Base-by-base conservation (phyloP, 352 stramenopile genomes). In the Halophytophthora batemanensis region DNA sequence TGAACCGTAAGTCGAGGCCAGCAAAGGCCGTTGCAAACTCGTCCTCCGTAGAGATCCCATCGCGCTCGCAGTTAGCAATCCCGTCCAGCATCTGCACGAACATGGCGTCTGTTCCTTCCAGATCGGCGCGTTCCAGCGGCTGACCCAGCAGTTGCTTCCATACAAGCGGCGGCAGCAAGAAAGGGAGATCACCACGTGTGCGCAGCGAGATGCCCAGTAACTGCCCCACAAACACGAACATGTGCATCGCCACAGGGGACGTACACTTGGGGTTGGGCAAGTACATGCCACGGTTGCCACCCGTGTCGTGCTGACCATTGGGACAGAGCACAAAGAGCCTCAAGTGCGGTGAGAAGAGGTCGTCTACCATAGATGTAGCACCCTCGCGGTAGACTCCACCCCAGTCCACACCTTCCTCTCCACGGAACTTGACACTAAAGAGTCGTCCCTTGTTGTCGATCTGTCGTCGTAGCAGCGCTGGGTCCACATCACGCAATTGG, bases 221-320 rank as follows among this genome's bases (percentile, higher is more conserved):
- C 58, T 98, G 96, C 13, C 94, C 94, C 4, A 97, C 85, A 64
- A 98, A 98, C 39, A 92, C 77, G 29, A 89, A 97, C 91, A 98
- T 98, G 59, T 95, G 77, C 52, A 90, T 91, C 0, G 85, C 82
- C 17, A 93, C 78, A 10, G 83, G 86, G 17, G 86, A 94, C 50
- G 82, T 92, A 50, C 86, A 96, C 53, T 93, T 91, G 8, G 82
- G 82, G 48, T 96, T 96, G 31, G 86, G 84, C 25, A 96, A 42
- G 57, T 96, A 95, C 83, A 93, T 95, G 42, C 76, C 79, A 12
- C 84, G 79, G 55, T 94, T 94, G 34, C 70, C 77, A 50, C 86
- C 86, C 3, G 79, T 94, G 59, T 96, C 81, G 50, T 94, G 84
- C 53, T 95, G 83, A 1, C 83, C 86, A 29, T 96, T 96, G 1